Evolutionary conservation across 1,284 basidiomycete species (phyloP).

Genomic region (Takashimella koratensis): DNA sequence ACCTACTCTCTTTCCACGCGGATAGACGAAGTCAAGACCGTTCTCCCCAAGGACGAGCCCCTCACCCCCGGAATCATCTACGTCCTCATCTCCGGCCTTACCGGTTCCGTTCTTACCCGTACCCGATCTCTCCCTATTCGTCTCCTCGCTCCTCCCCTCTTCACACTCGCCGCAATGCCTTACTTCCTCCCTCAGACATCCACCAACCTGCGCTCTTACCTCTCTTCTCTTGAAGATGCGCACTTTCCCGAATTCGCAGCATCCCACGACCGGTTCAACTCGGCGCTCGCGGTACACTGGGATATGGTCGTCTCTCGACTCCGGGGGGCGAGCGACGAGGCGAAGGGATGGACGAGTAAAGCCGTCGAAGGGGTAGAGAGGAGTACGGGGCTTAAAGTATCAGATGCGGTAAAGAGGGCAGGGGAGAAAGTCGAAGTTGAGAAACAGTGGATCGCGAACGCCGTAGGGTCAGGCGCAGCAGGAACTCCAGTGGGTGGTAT

Average conservation of each 20-base stretch:
- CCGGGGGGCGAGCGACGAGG: slow-evolving; percentile 48
- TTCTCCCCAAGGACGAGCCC: slow-evolving; percentile 71
- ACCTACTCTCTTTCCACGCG: too few relatives aligned
- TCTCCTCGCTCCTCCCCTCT: slow-evolving; percentile 64
- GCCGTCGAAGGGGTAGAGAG: slow-evolving; percentile 63
- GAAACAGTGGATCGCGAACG: too few relatives aligned
- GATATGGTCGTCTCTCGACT: slow-evolving; percentile 53
- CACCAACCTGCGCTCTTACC: slow-evolving; percentile 63
- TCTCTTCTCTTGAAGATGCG: slow-evolving; percentile 65
- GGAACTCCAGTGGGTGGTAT: too few relatives aligned
- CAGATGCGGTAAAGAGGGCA: slow-evolving; percentile 58
- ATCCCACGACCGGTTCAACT: slow-evolving; percentile 64
- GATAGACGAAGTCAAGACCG: slow-evolving; percentile 71
- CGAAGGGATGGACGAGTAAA: slow-evolving; percentile 46
- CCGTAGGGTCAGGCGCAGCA: too few relatives aligned
- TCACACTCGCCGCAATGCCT: slow-evolving; percentile 62
- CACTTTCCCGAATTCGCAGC: slow-evolving; percentile 65
- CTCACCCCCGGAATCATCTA: slow-evolving; percentile 82
- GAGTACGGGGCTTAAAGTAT: slow-evolving; percentile 66
- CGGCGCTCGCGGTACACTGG: slow-evolving; percentile 61
- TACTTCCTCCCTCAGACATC: slow-evolving; percentile 80
- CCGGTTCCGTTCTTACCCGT: slow-evolving; percentile 77
- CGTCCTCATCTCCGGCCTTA: slow-evolving; percentile 79
- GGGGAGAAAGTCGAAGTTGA: slow-evolving; percentile 30
- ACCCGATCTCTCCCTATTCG: slow-evolving; percentile 66